Evolutionary conservation across 345 rosid genomes (phyloP), one percentile per base, ranked within the genome.

Genomic region (Gossypium herbaceum): DNA sequence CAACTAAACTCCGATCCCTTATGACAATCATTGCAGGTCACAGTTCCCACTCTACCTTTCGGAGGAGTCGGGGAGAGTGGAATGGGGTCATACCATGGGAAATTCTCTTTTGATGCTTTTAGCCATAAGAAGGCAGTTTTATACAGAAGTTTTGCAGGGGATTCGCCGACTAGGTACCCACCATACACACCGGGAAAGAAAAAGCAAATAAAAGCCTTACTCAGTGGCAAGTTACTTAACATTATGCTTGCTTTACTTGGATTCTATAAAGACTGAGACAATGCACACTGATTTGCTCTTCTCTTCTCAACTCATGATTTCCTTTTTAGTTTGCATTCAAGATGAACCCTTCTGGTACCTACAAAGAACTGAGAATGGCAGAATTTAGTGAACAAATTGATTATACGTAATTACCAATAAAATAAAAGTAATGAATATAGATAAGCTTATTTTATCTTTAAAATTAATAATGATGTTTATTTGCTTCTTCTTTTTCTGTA

Each of bases 61-160:
- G 98, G 98, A 39, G 98, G 98, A n/a, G 94, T 94, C 0, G 98
- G 97, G 43, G 97, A 89, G 84, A 94, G 98, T 29, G 97, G 97
- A 76, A 85, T 91, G 59, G 97, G 97, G 29, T 77, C 90, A 0
- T 94, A 94, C 85, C 97, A 94, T 25, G 97, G 97, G 2, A 87
- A 94, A 45, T 91, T 82, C 80, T 92, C 98, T 50, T 94, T 88
- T 75, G 97, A 92, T 54, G 83, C 91, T n/a, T 94, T 92, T 81
- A 91, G 95, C 82, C 97, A 94, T 76, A 88, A 90, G 84, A 94
- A 94, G 80, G 86, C 88, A 52, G 94, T 94, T 62, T 72, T 91
- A 0, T 85, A 87, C 75, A 77, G 94, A 72, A 83, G 92, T 73
- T 92, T 91, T 41, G 73, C 56, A 0, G 95, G 92, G 17, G 97